These are phyloP conservation scores for Lipomyces anomalus DNA, from an alignment of 805 yeast genomes.

Conservation along the genomic window DNA sequence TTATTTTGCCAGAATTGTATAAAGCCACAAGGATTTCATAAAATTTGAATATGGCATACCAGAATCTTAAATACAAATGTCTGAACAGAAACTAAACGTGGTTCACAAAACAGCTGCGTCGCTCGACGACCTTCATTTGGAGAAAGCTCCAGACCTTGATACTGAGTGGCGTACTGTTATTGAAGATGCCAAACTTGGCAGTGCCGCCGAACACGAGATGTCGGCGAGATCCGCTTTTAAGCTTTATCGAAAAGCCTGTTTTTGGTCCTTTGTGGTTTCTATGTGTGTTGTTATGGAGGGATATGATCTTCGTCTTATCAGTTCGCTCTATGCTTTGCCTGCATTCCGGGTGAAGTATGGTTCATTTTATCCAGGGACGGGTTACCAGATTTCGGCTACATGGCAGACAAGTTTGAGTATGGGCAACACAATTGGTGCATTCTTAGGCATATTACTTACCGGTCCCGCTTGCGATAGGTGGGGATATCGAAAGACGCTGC, in stretches of 20 bases:
- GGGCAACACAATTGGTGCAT: conserved; percentile 38
- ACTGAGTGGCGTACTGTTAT: too few relatives aligned
- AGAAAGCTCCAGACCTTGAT: too few relatives aligned
- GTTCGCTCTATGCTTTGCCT: conserved; percentile 37
- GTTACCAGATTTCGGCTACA: conserved; percentile 22
- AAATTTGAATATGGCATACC: too few relatives aligned
- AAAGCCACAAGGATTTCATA: too few relatives aligned
- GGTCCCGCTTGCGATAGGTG: conserved; percentile 42
- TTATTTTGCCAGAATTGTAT: too few relatives aligned
- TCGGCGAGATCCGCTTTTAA: conserved; percentile 33
- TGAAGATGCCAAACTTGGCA: too few relatives aligned
- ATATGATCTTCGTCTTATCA: conserved; percentile 40
- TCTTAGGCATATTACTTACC: conserved; percentile 43
- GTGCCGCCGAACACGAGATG: conserved; percentile 29
- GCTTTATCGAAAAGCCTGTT: conserved; percentile 40
- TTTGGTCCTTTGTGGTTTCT: conserved; percentile 46
- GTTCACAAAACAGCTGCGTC: too few relatives aligned
- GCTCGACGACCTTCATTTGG: too few relatives aligned
- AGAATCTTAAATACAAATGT: too few relatives aligned
- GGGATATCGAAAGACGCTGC: conserved; percentile 44
- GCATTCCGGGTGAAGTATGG: conserved; percentile 16
- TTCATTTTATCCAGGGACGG: neutral
- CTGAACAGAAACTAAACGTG: too few relatives aligned
- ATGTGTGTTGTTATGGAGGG: conserved; percentile 50
- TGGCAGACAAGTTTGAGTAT: conserved; percentile 30